phyloP scores from a whole-genome alignment of 2,329 filamentous ascomycete species.

The Colletotrichum eremochloae region DNA sequence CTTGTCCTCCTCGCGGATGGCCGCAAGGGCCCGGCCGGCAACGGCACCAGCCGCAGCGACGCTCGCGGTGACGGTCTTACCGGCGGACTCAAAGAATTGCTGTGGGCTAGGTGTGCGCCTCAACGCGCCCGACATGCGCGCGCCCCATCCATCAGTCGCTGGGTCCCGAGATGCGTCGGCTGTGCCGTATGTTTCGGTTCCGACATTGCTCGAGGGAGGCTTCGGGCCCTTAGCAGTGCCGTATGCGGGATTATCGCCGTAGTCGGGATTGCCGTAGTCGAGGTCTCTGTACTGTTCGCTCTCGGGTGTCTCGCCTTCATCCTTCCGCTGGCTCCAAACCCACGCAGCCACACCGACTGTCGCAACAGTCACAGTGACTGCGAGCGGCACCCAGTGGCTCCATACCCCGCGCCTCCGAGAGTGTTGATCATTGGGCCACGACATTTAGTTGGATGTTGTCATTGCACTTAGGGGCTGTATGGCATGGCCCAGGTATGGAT shows the following conservation, averaged over 20 bases:
- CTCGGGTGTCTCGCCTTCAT: slow-evolving; percentile 77
- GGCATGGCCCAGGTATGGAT: slow-evolving; percentile 27
- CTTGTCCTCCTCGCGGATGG: slow-evolving; percentile 87
- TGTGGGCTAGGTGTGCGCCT: slow-evolving; percentile 88
- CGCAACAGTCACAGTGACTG: slow-evolving; percentile 87
- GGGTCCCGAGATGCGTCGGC: slow-evolving; percentile 50
- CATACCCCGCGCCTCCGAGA: slow-evolving; percentile 72
- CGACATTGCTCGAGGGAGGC: slow-evolving; percentile 55
- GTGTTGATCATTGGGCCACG: slow-evolving; percentile 72
- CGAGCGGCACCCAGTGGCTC: slow-evolving; percentile 91
- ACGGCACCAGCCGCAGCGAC: slow-evolving; percentile 86
- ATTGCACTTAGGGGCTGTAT: slow-evolving; percentile 36
- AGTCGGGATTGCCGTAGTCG: slow-evolving; percentile 63
- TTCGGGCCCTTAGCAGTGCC: slow-evolving; percentile 54
- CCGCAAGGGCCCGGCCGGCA: slow-evolving; percentile 84
- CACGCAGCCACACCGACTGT: slow-evolving; percentile 89
- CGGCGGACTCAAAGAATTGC: slow-evolving; percentile 87
- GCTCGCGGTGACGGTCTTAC: slow-evolving; percentile 83
- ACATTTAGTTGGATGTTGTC: slow-evolving; percentile 60
- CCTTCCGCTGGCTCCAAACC: slow-evolving; percentile 91
- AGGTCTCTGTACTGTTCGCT: slow-evolving; percentile 67
- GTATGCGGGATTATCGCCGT: slow-evolving; percentile 66
- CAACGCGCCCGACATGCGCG: slow-evolving; percentile 84
- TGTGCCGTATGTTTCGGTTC: slow-evolving; percentile 60
- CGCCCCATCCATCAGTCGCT: slow-evolving; percentile 72